phyloP scores from a whole-genome alignment of 768 basidiomycete genomes.

The Sporobolomyces roseus region DNA sequence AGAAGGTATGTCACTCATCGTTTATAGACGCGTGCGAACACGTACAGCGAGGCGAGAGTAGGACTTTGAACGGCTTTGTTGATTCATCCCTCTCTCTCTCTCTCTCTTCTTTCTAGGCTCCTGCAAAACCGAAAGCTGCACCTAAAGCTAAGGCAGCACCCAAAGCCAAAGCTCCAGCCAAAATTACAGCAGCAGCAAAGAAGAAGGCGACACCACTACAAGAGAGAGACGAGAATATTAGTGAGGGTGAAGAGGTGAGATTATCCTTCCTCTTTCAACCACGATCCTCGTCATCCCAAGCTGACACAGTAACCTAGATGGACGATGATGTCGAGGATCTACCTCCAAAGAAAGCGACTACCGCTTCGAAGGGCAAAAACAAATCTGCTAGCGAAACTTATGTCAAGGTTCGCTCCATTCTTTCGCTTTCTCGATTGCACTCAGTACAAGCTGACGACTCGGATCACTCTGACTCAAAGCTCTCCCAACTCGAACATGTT shows the following conservation, averaged over 20 bases:
- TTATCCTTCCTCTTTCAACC: neutral
- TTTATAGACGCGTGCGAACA: neutral
- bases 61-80: neutral
- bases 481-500: slow-evolving; percentile 91
- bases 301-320: neutral
- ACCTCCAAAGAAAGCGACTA: slow-evolving; percentile 44
- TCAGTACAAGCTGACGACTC: no score
- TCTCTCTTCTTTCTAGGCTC: no score
- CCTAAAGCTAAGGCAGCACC: slow-evolving; percentile 37
- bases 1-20: slow-evolving; percentile 5
- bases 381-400: slow-evolving; percentile 40
- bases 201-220: slow-evolving; percentile 42
- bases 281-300: neutral
- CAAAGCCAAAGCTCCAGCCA: slow-evolving; percentile 61
- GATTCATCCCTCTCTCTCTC: slow-evolving; percentile 16
- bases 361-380: slow-evolving; percentile 43
- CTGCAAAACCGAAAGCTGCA: no score
- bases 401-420: slow-evolving; percentile 27
- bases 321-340: slow-evolving; percentile 50
- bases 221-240: slow-evolving; percentile 28
- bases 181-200: slow-evolving; percentile 61
- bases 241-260: slow-evolving; percentile 47
- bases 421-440: neutral
- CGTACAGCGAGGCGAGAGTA: neutral
- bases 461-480: slow-evolving; percentile 56